Evolutionary conservation across 768 basidiomycete genomes (phyloP), one percentile per base, ranked within the genome.

Genomic region (Saitozyma sp.): DNA sequence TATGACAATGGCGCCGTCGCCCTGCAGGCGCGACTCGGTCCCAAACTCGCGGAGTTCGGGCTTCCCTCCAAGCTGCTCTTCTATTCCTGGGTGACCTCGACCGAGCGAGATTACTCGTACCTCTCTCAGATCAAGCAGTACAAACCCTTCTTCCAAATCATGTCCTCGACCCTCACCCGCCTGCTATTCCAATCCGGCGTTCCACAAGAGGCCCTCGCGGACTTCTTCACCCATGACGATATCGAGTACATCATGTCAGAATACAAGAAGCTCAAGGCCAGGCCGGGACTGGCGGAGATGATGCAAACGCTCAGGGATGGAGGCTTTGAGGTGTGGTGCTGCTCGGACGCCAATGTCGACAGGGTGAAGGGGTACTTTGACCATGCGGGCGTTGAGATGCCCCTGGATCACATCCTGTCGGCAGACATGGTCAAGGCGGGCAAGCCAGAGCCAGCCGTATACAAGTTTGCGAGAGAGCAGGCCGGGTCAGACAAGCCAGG

Each of bases 111-210:
- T 57, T 73, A 73, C 68, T 65, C 65, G 2, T 73, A 72, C 54
- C 58, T 72, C 29, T 72, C 71, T 42, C 68, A 69, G 39, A 73
- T 73, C 68, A 66, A 68, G 50, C 71, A 73, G 56, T 73, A 73
- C 62, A 69, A 70, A 42, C 68, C 66, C 38, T 69, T 73, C 64
- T 68, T 66, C 57, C 53, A 63, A 9, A 70, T 73, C 54, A 51
- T 71, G 14, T 63, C 61, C n/a, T 45, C 51, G 55, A 69, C 70
- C 17, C 59, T 72, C 61, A 64, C 58, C 37, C 63, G 70, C 19
- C 61, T 72, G 5, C 59, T 72, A 16, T 72, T 69, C 63, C 70
- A 72, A 52, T 67, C 70, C 54, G 70, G 70, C 45, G 52, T 72
- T 16, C 63, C 67, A 3, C 63, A 17, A 9, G 46, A 52, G 16